Conservation (phyloP, 2,329 filamentous ascomycete species). For the Epichloe gansuensis region DNA sequence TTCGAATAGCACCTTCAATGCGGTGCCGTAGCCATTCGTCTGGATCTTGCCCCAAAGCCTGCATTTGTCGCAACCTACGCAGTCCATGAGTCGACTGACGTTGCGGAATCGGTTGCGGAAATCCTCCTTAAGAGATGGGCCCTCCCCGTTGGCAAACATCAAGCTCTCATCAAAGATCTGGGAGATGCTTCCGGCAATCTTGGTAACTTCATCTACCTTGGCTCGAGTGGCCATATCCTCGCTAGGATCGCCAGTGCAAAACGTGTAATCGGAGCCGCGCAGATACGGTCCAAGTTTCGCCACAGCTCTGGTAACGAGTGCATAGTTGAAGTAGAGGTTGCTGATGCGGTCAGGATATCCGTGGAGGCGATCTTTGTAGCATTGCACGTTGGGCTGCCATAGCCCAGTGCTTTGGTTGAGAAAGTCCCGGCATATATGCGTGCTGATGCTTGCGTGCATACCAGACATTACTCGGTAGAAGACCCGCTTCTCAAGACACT, state of each 20-base stretch:
- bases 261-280: slow-evolving; percentile 58
- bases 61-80: slow-evolving; percentile 97
- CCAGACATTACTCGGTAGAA: slow-evolving; percentile 92
- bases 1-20: slow-evolving; percentile 91
- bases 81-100: slow-evolving; percentile 94
- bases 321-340: slow-evolving; percentile 99
- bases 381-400: slow-evolving; percentile 83
- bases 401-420: slow-evolving; percentile 87
- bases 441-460: slow-evolving; percentile 96
- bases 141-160: slow-evolving; percentile 78
- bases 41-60: slow-evolving; percentile 96
- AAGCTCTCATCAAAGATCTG: slow-evolving; percentile 88
- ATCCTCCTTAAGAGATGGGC: slow-evolving; percentile 78
- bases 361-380: slow-evolving; percentile 80
- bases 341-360: slow-evolving; percentile 79
- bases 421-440: slow-evolving; percentile 92
- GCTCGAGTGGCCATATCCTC: slow-evolving; percentile 70
- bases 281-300: slow-evolving; percentile 80
- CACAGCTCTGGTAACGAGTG: slow-evolving; percentile 80
- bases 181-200: slow-evolving; percentile 53
- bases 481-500: slow-evolving; percentile 96
- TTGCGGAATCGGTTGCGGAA: slow-evolving; percentile 97
- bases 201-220: slow-evolving; percentile 67
- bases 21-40: slow-evolving; percentile 86
- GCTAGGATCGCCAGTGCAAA: slow-evolving; percentile 72